phyloP scores from a whole-genome alignment of 495 filamentous ascomycete genomes.

The Neurospora discreta region DNA sequence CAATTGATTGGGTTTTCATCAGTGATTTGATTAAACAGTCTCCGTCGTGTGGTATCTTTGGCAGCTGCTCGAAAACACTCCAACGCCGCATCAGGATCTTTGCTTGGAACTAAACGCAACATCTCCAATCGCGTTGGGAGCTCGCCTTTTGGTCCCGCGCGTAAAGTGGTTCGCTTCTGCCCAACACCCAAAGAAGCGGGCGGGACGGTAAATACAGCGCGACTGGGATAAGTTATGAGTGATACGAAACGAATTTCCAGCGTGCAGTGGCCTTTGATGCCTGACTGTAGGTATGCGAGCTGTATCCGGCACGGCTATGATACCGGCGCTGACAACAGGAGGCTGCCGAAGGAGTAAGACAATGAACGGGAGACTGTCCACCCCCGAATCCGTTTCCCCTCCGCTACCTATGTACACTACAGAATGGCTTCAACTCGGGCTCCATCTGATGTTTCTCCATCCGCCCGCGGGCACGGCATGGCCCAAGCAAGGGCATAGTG shows the following conservation, averaged over 20 bases:
- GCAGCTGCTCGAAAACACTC: background rate
- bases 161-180: background rate
- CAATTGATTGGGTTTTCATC: background rate
- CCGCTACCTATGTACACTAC: too few species aligned
- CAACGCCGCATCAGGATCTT: background rate
- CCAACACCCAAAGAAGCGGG: background rate
- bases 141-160: background rate
- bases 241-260: background rate
- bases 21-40: background rate
- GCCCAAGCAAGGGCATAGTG: background rate
- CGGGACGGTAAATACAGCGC: background rate
- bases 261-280: background rate
- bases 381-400: background rate
- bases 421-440: background rate
- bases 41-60: background rate
- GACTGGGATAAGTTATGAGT: background rate
- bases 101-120: background rate
- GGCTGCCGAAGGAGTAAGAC: background rate
- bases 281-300: background rate
- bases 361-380: background rate
- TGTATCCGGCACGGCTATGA: background rate
- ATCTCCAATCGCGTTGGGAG: background rate
- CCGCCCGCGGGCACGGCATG: background rate
- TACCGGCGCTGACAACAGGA: background rate
- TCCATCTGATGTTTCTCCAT: background rate